Evolutionary conservation across 2,329 filamentous ascomycete species (phyloP), one percentile per base, ranked within the genome.

Genomic region (Talaromyces islandicus): DNA sequence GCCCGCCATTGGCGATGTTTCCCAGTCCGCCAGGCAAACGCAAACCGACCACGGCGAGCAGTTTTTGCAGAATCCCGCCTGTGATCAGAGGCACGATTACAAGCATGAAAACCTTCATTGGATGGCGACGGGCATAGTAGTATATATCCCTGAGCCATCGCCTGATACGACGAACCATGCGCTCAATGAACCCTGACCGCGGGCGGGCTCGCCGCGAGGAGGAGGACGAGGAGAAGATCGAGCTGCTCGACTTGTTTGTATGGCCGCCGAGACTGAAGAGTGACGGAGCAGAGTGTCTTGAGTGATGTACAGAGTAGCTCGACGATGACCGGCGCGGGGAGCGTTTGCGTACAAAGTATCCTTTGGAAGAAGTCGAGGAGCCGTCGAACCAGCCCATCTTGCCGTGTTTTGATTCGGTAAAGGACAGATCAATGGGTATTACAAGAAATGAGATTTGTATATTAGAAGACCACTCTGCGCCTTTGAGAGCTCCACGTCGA

Each of bases 71-170:
- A 29, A 90, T 88, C 32, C 93, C 93, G 56, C 91, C 91, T 1
- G 88, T 92, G 68, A 97, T 79, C 60, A 97, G 82, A 10, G 93
- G 93, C 83, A 97, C 86, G 68, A 97, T 83, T 64, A 96, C 88
- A 63, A 92, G 84, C 80, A 90, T 81, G 79, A 97, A 90, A 54
- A 96, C 90, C 77, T 95, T 95, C 71, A 91, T 78, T 0, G 92
- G 93, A 77, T 97, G 88, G 41, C 86, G 83, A 71, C 90, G 88
- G 68, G 90, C 89, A 77, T 93, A 96, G 72, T 88, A 85, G 72
- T 88, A 81, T 9, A 97, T 85, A 71, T 96, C 88, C 69, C 89
- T 88, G 60, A 96, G 78, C 63, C 96, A 84, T 50, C 88, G 86
- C 71, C 88, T 88, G 62, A 97, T 84, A 69, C 91, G 88, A 74